phyloP scores from a whole-genome alignment of 2,329 filamentous ascomycete species.

The Neocucurbitaria cava region DNA sequence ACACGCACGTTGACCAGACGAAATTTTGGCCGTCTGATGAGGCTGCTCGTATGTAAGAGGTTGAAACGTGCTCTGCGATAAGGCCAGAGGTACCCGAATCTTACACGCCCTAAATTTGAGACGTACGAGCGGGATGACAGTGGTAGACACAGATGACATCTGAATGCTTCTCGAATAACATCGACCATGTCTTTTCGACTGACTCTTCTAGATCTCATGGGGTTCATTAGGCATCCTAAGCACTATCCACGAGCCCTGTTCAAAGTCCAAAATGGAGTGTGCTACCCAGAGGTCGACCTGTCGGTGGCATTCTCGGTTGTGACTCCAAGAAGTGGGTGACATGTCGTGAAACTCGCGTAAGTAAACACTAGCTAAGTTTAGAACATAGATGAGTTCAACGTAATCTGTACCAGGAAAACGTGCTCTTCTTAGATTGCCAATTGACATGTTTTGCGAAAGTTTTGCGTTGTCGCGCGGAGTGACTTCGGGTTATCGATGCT shows the following conservation, averaged over 20 bases:
- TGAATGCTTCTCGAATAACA: not conserved
- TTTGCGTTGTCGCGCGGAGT: not conserved
- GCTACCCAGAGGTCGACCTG: not conserved
- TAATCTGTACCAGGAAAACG: too few relatives aligned
- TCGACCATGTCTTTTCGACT: not conserved
- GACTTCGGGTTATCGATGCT: not conserved
- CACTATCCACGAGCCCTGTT: not conserved
- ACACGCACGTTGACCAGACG: not conserved
- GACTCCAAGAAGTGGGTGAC: not conserved
- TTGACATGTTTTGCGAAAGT: not conserved
- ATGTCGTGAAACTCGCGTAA: constrained; percentile 1
- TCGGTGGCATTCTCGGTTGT: not conserved
- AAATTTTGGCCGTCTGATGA: not conserved
- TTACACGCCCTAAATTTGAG: not conserved
- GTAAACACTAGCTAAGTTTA: not conserved
- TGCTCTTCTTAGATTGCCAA: not conserved
- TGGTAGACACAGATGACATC: not conserved
- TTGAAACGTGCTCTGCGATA: not conserved
- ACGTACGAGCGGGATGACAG: not conserved
- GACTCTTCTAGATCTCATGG: not conserved
- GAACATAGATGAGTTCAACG: not conserved
- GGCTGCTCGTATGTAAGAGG: not conserved
- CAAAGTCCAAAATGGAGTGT: not conserved
- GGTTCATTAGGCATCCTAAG: not conserved
- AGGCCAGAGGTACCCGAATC: not conserved